Conservation (phyloP, 2,329 filamentous ascomycete species). For the Myriosclerotinia scirpicola region DNA sequence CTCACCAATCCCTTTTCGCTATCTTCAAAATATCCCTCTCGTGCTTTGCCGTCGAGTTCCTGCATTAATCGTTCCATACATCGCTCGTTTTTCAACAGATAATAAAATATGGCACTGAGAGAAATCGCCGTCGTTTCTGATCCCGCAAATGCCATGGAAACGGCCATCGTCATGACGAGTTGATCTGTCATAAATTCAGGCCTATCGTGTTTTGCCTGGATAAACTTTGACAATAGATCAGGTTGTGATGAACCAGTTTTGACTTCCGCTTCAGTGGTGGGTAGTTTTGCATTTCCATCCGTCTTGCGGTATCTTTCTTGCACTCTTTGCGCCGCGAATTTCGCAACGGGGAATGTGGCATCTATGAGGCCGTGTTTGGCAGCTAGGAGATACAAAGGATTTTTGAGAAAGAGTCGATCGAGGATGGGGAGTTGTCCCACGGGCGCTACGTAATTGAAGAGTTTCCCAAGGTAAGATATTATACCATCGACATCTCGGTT, state of each 20-base stretch:
- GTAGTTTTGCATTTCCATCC: slow-evolving; percentile 25
- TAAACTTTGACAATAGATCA: slow-evolving; percentile 71
- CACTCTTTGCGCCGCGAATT: slow-evolving; percentile 69
- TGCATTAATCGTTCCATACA: slow-evolving; percentile 55
- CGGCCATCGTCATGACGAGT: slow-evolving; percentile 68
- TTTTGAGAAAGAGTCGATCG: slow-evolving; percentile 70
- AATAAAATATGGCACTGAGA: slow-evolving; percentile 71
- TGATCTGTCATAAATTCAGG: slow-evolving; percentile 71
- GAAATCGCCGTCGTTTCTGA: slow-evolving; percentile 79
- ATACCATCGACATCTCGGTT: slow-evolving; percentile 76
- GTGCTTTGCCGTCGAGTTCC: slow-evolving; percentile 62
- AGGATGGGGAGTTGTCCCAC: slow-evolving; percentile 74
- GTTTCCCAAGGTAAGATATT: slow-evolving; percentile 59
- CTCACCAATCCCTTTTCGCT: slow-evolving; percentile 61
- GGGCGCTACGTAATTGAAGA: slow-evolving; percentile 71
- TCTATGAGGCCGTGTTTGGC: slow-evolving; percentile 67
- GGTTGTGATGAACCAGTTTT: slow-evolving; percentile 42
- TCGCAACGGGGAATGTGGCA: slow-evolving; percentile 68
- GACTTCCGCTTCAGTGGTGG: slow-evolving; percentile 27
- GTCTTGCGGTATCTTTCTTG: slow-evolving; percentile 54
- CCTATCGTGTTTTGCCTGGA: slow-evolving; percentile 64
- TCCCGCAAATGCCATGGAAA: slow-evolving; percentile 73
- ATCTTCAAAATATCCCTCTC: slow-evolving; percentile 52
- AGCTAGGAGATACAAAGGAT: slow-evolving; percentile 67
- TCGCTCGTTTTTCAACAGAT: slow-evolving; percentile 62